These are phyloP conservation scores for Globisporangium heterothallicum DNA, from an alignment of 352 stramenopile genomes.

Conservation along the genomic window DNA sequence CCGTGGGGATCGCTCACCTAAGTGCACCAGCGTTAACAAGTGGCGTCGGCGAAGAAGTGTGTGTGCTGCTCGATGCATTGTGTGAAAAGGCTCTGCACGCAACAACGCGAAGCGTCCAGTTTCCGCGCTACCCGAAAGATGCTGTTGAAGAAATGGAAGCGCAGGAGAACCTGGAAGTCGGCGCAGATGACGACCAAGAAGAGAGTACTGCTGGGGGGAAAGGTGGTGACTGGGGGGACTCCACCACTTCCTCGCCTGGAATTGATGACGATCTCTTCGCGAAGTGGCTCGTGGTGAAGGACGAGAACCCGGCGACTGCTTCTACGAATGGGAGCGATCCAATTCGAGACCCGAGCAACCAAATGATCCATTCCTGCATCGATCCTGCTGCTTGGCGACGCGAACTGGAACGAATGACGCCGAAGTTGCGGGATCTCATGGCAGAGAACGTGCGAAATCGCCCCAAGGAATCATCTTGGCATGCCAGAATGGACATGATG, in stretches of 20 bases:
- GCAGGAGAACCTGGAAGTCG: conserved; percentile 36
- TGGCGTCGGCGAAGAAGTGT: conserved; percentile 45
- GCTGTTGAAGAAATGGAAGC: conserved; percentile 34
- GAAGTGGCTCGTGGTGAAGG: conserved; percentile 38
- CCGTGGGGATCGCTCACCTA: conserved; percentile 23
- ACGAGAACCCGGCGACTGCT: conserved; percentile 19
- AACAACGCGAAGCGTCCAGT: conserved; percentile 11
- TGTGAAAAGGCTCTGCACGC: conserved; percentile 30
- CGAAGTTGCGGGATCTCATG: conserved; percentile 26
- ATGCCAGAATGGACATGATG: conserved; percentile 22
- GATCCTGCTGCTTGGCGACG: conserved; percentile 33
- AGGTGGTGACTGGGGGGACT: conserved; percentile 20
- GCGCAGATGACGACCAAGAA: conserved; percentile 26
- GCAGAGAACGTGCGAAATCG: conserved; percentile 16
- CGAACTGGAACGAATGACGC: conserved; percentile 31
- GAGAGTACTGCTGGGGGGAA: neutral
- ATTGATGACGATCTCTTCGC: conserved; percentile 23
- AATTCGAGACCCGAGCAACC: conserved; percentile 7
- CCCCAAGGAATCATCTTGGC: conserved; percentile 22
- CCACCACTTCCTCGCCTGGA: conserved; percentile 21
- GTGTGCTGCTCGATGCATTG: conserved; percentile 41
- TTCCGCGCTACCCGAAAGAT: conserved; percentile 33
- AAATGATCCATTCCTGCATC: conserved; percentile 39
- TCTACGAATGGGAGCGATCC: neutral
- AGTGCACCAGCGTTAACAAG: conserved; percentile 36